Evolutionary conservation across 352 stramenopile species (phyloP).

Genomic region (Phytophthora chlamydospora): DNA sequence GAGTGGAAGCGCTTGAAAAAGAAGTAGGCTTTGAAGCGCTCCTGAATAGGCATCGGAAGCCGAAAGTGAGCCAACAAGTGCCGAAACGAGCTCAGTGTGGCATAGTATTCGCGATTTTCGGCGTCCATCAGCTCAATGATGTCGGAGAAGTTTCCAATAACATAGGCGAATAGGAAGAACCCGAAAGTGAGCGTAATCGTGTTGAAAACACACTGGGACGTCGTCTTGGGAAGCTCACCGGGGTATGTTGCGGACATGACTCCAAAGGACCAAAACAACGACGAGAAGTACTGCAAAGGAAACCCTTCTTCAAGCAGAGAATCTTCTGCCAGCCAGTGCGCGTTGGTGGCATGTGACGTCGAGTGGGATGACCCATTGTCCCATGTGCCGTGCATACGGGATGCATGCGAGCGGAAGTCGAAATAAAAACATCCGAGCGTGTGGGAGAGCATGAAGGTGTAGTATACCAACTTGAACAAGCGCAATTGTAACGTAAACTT

Average conservation of each 20-base stretch:
- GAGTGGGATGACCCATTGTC: background rate
- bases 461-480: constrained; percentile 80
- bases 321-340: constrained; percentile 41
- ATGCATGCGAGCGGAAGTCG: constrained; percentile 45
- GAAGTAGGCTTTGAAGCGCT: constrained; percentile 68
- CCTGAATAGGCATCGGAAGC: constrained; percentile 44
- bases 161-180: constrained; percentile 79
- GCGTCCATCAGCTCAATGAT: constrained; percentile 74
- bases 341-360: constrained; percentile 17
- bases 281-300: constrained; percentile 61
- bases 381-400: constrained; percentile 17
- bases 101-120: constrained; percentile 71
- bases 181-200: constrained; percentile 65
- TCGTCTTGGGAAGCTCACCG: constrained; percentile 57
- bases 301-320: constrained; percentile 34
- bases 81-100: constrained; percentile 54
- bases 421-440: constrained; percentile 69
- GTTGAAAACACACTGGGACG: constrained; percentile 56
- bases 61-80: constrained; percentile 65
- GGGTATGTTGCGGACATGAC: constrained; percentile 68
- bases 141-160: constrained; percentile 76
- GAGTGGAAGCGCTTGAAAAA: constrained; percentile 79
- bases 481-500: constrained; percentile 67
- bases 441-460: constrained; percentile 68
- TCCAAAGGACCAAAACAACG: constrained; percentile 72